Conservation (phyloP, 1,139 yeast genomes). For the Pichia sp. region DNA sequence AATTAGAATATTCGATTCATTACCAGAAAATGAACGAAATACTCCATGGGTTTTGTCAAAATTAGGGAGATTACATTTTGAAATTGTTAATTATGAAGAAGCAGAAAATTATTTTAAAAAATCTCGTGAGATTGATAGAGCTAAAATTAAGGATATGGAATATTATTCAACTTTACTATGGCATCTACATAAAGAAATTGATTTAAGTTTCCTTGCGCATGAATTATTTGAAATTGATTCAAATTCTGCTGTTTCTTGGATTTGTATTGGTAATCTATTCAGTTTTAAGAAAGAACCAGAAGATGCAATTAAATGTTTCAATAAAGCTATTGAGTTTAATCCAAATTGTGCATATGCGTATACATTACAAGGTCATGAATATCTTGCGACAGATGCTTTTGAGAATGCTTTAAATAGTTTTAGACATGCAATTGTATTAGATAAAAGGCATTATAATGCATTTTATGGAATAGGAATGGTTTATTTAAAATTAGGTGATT, state of each 20-base stretch:
- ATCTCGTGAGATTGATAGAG: slow-evolving; percentile 65
- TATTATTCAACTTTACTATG: slow-evolving; percentile 83
- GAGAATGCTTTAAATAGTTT: slow-evolving; percentile 86
- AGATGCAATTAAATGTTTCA: slow-evolving; percentile 85
- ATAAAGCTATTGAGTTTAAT: slow-evolving; percentile 59
- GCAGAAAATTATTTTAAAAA: slow-evolving; percentile 59
- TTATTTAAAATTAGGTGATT: slow-evolving; percentile 79
- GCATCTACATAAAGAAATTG: slow-evolving; percentile 86
- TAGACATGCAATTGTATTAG: slow-evolving; percentile 69
- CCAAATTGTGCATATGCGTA: slow-evolving; percentile 82
- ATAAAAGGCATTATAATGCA: slow-evolving; percentile 87
- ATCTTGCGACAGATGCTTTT: slow-evolving; percentile 79
- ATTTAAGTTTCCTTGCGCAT: slow-evolving; percentile 72
- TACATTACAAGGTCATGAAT: slow-evolving; percentile 92
- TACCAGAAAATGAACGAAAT: slow-evolving; percentile 57
- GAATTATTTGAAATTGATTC: slow-evolving; percentile 64
- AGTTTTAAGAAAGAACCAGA: slow-evolving; percentile 82
- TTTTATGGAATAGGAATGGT: slow-evolving; percentile 97
- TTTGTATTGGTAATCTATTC: slow-evolving; percentile 82
- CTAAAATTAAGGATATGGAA: slow-evolving; percentile 88
- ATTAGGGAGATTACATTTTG: slow-evolving; percentile 78
- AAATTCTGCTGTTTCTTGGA: slow-evolving; percentile 78
- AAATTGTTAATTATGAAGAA: slow-evolving; percentile 78
- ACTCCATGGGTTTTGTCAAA: slow-evolving; percentile 87
- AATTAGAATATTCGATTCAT: slow-evolving; percentile 55